phyloP scores from a whole-genome alignment of 2,329 filamentous ascomycete genomes.

The Monilinia vaccinii-corymbosi region DNA sequence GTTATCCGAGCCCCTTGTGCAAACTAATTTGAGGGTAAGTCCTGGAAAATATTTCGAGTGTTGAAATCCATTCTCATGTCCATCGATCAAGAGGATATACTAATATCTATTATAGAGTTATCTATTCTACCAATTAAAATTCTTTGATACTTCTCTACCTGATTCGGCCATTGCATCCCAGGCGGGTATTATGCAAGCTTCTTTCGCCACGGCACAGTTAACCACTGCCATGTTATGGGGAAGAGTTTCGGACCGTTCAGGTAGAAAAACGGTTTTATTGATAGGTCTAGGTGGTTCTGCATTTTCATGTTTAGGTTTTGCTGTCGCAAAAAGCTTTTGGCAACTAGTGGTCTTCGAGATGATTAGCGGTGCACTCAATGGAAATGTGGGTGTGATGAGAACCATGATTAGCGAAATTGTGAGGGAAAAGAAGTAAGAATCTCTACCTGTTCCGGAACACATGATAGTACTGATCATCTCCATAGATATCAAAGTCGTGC shows the following conservation, averaged over 20 bases:
- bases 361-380: slow-evolving; percentile 58
- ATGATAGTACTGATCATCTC: not conserved
- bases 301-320: slow-evolving; percentile 58
- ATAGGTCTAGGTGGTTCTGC: slow-evolving; percentile 56
- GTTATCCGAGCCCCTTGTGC: slow-evolving; percentile 73
- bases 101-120: slow-evolving; percentile 50
- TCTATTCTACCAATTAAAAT: slow-evolving; percentile 65
- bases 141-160: slow-evolving; percentile 37
- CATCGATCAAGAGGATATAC: not conserved
- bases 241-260: slow-evolving; percentile 49
- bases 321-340: slow-evolving; percentile 53
- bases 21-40: slow-evolving; percentile 47
- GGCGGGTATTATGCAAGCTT: slow-evolving; percentile 58
- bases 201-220: slow-evolving; percentile 60
- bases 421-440: slow-evolving; percentile 51
- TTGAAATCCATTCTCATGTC: not conserved
- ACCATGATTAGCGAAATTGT: slow-evolving; percentile 68
- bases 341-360: slow-evolving; percentile 50
- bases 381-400: slow-evolving; percentile 65
- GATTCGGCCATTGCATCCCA: slow-evolving; percentile 50
- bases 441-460: not conserved
- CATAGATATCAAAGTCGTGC: slow-evolving; percentile 33
- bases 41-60: not conserved
- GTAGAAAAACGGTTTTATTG: slow-evolving; percentile 49
- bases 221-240: slow-evolving; percentile 64